Evolutionary conservation across 2,329 filamentous ascomycete genomes (phyloP), one percentile per base, ranked within the genome.

Genomic region (Akanthomyces dipterigenus): DNA sequence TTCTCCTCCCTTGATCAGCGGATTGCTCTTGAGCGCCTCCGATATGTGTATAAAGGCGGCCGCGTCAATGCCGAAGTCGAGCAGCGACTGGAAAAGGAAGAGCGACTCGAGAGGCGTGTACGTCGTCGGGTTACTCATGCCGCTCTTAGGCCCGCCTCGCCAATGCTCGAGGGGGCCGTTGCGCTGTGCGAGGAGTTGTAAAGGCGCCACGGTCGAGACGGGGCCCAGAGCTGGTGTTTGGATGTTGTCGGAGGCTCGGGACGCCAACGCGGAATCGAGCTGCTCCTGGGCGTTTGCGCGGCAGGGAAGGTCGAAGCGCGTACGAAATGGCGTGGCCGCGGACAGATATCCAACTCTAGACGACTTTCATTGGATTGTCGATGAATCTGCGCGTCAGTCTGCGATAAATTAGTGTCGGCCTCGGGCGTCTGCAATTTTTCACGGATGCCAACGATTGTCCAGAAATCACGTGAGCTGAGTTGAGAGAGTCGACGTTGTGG

Each of bases 101-200:
- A 96, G 82, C 71, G 88, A 89, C 82, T 96, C 92, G 79, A 96
- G 89, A 68, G 88, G 85, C 71, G 91, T 93, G 77, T 95, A 93
- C 70, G 82, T 80, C 71, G 85, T 81, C 75, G 76, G 73, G 70
- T 75, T 75, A 78, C 78, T 82, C 81, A 84, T 84, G 74, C 78
- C 80, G 43, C 42, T 28, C 78, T 78, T 72, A 72, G 74, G 75
- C 76, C 75, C 78, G 71, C 80, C 80, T 82, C 80, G 80, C 77
- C 78, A 77, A 75, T 75, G 74, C 76, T 81, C 79, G 80, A 82
- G 79, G 80, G 77, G 76, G 76, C 74, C 76, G 76, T 80, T 75
- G 73, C 77, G 78, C 78, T 75, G 78, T 73, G 80, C 75, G 69
- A 79, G 71, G 70, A 78, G 76, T 70, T 82, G 79, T 73, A 83